Evolutionary conservation across 306 rosid genomes (phyloP).

Genomic region (Mucuna pruriens): DNA sequence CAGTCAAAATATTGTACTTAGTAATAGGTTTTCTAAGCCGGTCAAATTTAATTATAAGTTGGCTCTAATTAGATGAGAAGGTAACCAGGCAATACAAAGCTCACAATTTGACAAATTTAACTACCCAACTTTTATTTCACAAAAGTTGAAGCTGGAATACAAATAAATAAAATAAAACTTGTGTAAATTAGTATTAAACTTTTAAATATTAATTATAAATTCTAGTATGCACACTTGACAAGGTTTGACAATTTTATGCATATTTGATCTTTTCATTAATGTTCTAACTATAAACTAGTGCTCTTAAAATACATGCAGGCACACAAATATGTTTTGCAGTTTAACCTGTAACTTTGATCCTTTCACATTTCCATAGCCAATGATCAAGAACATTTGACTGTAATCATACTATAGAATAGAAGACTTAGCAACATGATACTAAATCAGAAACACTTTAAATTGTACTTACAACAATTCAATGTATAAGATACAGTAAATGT

Average conservation of each 20-base stretch:
- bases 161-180: not conserved
- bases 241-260: too few relatives aligned
- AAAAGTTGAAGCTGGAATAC: not conserved
- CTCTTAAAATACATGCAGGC: not conserved
- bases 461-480: not conserved
- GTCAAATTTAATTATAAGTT: slow-evolving; percentile 8
- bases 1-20: slow-evolving; percentile 10
- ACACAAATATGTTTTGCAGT: not conserved
- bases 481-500: slow-evolving; percentile 14
- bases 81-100: slow-evolving; percentile 13
- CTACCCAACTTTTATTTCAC: not conserved
- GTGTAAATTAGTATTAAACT: not conserved
- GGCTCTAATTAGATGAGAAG: not conserved
- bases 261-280: too few relatives aligned
- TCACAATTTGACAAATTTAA: slow-evolving; percentile 2
- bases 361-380: not conserved
- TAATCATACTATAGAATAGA: slow-evolving; percentile 10
- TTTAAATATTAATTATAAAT: not conserved
- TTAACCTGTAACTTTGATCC: slow-evolving; percentile 20
- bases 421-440: not conserved
- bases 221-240: not conserved
- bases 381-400: not conserved
- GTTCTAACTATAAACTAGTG: not conserved
- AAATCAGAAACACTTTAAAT: slow-evolving; percentile 10
- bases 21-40: not conserved